phyloP scores from a whole-genome alignment of 371 early-diverging fungal species.

The Rhizopus sp. region DNA sequence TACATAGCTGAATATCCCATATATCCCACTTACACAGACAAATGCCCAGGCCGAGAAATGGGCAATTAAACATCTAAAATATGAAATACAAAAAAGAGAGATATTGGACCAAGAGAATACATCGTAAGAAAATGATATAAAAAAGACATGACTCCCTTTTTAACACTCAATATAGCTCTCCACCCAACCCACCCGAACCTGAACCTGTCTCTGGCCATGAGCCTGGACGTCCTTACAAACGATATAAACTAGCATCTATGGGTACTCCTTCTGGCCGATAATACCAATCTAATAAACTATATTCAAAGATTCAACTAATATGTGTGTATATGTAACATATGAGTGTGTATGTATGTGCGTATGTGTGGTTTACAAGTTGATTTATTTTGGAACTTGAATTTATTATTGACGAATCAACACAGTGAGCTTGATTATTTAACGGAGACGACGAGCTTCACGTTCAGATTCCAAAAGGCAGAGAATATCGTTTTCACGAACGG shows the following conservation, averaged over 20 bases:
- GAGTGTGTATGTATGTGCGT: neutral
- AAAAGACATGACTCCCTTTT: neutral
- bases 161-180: neutral
- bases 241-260: conserved; percentile 15
- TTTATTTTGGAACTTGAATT: conserved; percentile 7
- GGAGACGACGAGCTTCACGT: conserved; percentile 98
- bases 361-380: neutral
- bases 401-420: conserved; percentile 1
- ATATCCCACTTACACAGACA: neutral
- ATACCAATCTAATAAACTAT: neutral
- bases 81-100: conserved; percentile 24
- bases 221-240: neutral
- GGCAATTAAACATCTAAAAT: conserved; percentile 43
- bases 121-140: conserved; percentile 3
- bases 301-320: neutral
- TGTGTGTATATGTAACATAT: neutral
- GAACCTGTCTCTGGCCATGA: neutral
- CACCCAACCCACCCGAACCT: neutral
- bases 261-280: conserved; percentile 21
- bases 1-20: neutral
- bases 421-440: conserved; percentile 56
- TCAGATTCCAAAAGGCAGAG: conserved; percentile 97
- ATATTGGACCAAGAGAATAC: conserved; percentile 17
- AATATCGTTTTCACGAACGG: conserved; percentile 96
- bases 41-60: conserved; percentile 36